Evolutionary conservation across 1,139 yeast species (phyloP).

Genomic region (Nakaseomyces nivariensis): DNA sequence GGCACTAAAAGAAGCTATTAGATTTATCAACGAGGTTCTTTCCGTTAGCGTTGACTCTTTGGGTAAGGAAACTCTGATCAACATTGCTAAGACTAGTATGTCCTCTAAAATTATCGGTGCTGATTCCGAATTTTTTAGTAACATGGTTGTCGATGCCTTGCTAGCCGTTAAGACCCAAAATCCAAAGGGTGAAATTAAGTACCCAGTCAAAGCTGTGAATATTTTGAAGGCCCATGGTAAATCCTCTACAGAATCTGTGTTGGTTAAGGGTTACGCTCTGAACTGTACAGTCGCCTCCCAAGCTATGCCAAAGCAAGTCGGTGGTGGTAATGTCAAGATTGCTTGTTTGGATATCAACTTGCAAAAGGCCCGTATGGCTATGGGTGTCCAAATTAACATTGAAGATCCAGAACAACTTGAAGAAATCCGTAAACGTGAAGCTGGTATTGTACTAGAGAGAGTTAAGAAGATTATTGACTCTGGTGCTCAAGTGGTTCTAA

Average conservation of each 20-base stretch:
- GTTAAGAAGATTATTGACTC: constrained; percentile 77
- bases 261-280: constrained; percentile 89
- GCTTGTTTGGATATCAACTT: constrained; percentile 91
- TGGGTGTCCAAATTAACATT: constrained; percentile 95
- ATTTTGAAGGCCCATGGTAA: constrained; percentile 95
- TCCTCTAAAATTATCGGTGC: constrained; percentile 95
- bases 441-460: constrained; percentile 82
- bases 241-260: constrained; percentile 73
- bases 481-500: constrained; percentile 93
- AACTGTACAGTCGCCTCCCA: constrained; percentile 97
- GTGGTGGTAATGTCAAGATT: constrained; percentile 47
- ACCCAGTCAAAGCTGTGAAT: constrained; percentile 97
- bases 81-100: constrained; percentile 96
- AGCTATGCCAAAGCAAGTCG: constrained; percentile 82
- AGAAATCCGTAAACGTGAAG: constrained; percentile 89
- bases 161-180: constrained; percentile 89
- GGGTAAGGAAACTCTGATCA: constrained; percentile 73
- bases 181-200: constrained; percentile 76
- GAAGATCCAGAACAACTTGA: constrained; percentile 97
- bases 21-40: constrained; percentile 77
- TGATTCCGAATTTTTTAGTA: constrained; percentile 82
- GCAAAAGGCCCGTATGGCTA: constrained; percentile 95
- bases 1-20: constrained; percentile 85
- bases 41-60: constrained; percentile 71
- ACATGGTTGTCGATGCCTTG: constrained; percentile 92